Conservation (phyloP, 176 grass and related monocot species). For the Saccharum officinarum region DNA sequence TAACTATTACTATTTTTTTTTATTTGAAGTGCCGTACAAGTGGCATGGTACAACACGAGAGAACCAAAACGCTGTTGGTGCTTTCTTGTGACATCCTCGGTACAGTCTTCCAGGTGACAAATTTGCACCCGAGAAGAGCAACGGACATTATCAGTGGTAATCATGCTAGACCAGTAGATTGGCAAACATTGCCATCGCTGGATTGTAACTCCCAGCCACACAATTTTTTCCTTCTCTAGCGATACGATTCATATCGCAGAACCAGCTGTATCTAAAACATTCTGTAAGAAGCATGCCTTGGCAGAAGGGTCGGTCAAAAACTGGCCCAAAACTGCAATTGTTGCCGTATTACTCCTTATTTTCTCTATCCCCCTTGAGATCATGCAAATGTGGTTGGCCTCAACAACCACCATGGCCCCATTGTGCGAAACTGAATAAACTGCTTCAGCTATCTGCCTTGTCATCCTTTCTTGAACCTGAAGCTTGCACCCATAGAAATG, state of each 20-base stretch:
- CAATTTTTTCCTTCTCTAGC: not conserved
- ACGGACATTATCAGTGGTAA: not conserved
- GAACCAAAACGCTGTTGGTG: slow-evolving; percentile 37
- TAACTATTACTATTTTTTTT: not conserved
- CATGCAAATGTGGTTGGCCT: slow-evolving; percentile 95
- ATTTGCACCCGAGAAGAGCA: not conserved
- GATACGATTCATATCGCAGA: slow-evolving; percentile 21
- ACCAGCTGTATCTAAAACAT: slow-evolving; percentile 39
- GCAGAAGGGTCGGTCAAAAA: slow-evolving; percentile 61
- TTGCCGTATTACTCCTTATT: slow-evolving; percentile 84
- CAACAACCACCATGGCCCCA: slow-evolving; percentile 84
- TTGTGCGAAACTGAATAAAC: slow-evolving; percentile 45
- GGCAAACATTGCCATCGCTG: slow-evolving; percentile 20
- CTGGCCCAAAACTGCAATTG: slow-evolving; percentile 80
- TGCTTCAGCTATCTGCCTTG: slow-evolving; percentile 94
- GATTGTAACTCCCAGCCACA: not conserved
- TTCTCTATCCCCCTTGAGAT: slow-evolving; percentile 96
- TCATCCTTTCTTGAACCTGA: slow-evolving; percentile 98
- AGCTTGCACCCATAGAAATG: slow-evolving; percentile 90
- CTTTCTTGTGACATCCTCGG: slow-evolving; percentile 20
- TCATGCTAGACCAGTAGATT: not conserved
- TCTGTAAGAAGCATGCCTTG: slow-evolving; percentile 66
- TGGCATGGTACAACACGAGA: slow-evolving; percentile 49
- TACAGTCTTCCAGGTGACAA: not conserved
- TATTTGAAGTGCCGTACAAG: slow-evolving; percentile 12